A percentile compares a stretch with the other conserved stretches of the same genome.
phyloP scores from a whole-genome alignment of 805 yeast species.

The Wickerhamiella sergipiensis region DNA sequence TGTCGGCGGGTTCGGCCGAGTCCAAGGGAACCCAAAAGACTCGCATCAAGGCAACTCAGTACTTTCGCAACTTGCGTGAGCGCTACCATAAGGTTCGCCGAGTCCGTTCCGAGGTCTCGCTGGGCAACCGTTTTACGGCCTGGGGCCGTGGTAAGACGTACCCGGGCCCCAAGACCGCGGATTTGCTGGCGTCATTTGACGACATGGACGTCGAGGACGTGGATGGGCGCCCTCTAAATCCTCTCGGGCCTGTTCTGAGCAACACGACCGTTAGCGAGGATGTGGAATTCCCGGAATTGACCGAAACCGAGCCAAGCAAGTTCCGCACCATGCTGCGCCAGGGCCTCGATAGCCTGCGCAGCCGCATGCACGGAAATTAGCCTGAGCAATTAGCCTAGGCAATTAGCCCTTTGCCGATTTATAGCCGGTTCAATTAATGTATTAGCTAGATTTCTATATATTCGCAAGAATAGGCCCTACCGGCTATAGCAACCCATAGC shows the following conservation, averaged over 20 bases:
- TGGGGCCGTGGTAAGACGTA: neutral
- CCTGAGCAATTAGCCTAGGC: no score
- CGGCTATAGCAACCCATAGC: neutral
- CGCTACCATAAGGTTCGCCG: neutral
- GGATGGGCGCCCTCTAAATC: neutral
- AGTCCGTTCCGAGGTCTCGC: neutral
- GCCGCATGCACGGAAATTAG: neutral
- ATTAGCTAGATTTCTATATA: neutral
- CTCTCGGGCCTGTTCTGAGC: neutral
- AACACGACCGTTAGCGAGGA: neutral
- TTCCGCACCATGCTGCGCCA: neutral
- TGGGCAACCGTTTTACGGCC: neutral
- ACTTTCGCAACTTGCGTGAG: neutral
- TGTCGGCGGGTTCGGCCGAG: neutral
- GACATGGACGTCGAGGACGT: neutral
- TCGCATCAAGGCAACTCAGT: neutral
- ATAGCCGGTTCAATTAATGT: neutral
- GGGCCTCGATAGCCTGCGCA: neutral
- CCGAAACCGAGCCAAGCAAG: neutral
- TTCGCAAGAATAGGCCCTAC: no score
- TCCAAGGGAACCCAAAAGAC: neutral
- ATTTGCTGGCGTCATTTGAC: neutral
- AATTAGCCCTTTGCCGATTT: neutral
- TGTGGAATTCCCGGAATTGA: neutral
- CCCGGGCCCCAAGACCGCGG: neutral